Conservation (phyloP, 2,329 filamentous ascomycete species). For the Xylaria sp. region DNA sequence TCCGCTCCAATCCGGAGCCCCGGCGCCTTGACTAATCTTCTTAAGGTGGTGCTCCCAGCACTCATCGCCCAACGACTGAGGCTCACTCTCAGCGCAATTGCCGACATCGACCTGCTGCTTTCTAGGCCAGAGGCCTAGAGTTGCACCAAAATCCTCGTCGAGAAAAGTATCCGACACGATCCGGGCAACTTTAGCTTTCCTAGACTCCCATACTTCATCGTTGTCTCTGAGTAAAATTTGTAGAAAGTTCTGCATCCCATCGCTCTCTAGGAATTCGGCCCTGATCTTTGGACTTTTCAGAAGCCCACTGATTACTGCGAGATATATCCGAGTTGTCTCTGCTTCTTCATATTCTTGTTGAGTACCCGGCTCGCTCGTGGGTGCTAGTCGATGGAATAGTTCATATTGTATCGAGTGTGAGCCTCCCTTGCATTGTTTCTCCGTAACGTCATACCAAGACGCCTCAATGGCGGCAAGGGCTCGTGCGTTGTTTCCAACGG, state of each 20-base stretch:
- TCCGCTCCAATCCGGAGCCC: constrained; percentile 56
- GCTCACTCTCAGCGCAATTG: constrained; percentile 50
- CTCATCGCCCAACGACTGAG: constrained; percentile 55
- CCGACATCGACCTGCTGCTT: constrained; percentile 48
- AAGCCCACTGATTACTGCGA: constrained; percentile 65
- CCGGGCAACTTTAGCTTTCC: constrained; percentile 65
- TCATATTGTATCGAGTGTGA: constrained; percentile 48
- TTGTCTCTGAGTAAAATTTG: constrained; percentile 61
- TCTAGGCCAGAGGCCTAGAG: constrained; percentile 65
- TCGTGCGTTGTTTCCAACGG: constrained; percentile 72
- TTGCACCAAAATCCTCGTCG: constrained; percentile 71
- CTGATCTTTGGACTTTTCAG: constrained; percentile 64
- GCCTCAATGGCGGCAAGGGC: constrained; percentile 63
- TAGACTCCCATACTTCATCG: constrained; percentile 59
- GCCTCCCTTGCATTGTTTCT: constrained; percentile 49
- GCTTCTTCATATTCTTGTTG: constrained; percentile 38
- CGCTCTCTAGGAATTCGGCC: constrained; percentile 62
- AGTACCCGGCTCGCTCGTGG: constrained; percentile 31
- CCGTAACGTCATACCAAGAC: constrained; percentile 58
- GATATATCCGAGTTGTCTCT: constrained; percentile 42
- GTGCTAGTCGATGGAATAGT: constrained; percentile 56
- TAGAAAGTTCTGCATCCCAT: constrained; percentile 65
- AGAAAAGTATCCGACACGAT: constrained; percentile 73
- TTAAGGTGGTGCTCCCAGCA: constrained; percentile 68
- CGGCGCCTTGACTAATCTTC: constrained; percentile 29